Percentiles rank a stretch among this genome's conserved stretches.
These are phyloP conservation scores for Penicillium sumatraense DNA, from an alignment of 2,329 filamentous ascomycete genomes.

Conservation along the genomic window DNA sequence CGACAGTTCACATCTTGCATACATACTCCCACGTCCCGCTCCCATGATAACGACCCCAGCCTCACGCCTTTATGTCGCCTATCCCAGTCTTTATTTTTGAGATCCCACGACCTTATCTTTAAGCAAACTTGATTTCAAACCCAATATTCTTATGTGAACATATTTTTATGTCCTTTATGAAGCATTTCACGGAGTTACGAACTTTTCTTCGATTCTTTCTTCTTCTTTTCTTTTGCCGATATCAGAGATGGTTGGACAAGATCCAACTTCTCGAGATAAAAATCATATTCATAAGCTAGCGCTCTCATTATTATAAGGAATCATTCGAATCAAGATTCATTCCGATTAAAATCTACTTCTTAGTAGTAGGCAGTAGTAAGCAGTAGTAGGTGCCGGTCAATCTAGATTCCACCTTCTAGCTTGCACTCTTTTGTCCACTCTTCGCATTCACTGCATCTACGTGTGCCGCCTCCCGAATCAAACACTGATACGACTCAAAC, in stretches of 20 bases:
- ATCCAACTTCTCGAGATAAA: neutral
- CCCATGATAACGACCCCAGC: neutral
- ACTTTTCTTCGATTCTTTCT: neutral
- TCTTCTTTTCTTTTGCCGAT: neutral
- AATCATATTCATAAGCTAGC: neutral
- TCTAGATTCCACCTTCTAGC: neutral
- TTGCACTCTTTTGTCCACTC: neutral
- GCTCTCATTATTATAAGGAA: neutral
- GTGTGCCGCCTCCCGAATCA: slow-evolving; percentile 18
- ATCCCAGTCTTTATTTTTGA: neutral
- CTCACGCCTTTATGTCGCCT: neutral
- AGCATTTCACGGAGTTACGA: neutral
- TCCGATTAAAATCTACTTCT: neutral
- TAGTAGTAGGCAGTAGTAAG: neutral
- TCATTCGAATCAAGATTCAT: too few species aligned
- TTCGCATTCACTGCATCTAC: slow-evolving; percentile 13
- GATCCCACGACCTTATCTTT: neutral
- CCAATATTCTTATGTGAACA: neutral
- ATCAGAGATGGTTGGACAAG: neutral
- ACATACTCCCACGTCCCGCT: neutral
- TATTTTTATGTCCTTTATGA: neutral
- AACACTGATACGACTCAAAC: slow-evolving; percentile 22
- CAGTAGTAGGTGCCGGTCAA: too few species aligned
- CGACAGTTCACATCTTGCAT: neutral
- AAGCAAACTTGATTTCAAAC: neutral